phyloP scores from a whole-genome alignment of 1,139 yeast species.

The Candida sanyaensis region DNA sequence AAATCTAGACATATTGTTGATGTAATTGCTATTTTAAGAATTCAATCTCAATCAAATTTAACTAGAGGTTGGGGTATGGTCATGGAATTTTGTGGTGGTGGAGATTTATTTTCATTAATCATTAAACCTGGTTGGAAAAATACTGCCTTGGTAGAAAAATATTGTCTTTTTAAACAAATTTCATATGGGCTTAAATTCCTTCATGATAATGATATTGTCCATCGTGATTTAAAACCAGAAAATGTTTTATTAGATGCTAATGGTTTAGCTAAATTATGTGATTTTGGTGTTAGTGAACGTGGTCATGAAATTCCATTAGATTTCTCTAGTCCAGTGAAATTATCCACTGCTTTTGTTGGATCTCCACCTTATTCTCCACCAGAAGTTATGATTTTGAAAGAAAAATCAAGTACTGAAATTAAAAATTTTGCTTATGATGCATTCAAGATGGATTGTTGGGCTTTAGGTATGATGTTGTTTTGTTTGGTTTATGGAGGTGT shows the following conservation, averaged over 20 bases:
- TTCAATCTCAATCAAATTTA: slow-evolving; percentile 55
- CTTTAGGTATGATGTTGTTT: slow-evolving; percentile 66
- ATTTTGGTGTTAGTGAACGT: slow-evolving; percentile 72
- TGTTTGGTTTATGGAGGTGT: slow-evolving; percentile 59
- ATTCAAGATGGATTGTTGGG: slow-evolving; percentile 72
- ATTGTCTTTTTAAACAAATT: slow-evolving; percentile 64
- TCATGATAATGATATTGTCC: slow-evolving; percentile 60
- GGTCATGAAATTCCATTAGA: slow-evolving; percentile 62
- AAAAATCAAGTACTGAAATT: slow-evolving; percentile 33
- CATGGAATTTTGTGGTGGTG: slow-evolving; percentile 63
- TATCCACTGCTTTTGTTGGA: slow-evolving; percentile 58
- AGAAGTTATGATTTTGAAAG: slow-evolving; percentile 61
- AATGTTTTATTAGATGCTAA: slow-evolving; percentile 55
- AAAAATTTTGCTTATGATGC: slow-evolving; percentile 61
- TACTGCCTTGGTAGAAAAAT: slow-evolving; percentile 47
- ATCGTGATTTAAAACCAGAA: slow-evolving; percentile 69
- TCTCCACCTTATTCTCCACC: slow-evolving; percentile 84
- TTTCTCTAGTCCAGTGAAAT: slow-evolving; percentile 46
- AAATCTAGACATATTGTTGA: slow-evolving; percentile 59
- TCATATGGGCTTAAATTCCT: slow-evolving; percentile 52
- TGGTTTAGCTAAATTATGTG: slow-evolving; percentile 71
- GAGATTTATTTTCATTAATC: slow-evolving; percentile 49
- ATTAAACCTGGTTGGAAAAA: slow-evolving; percentile 51
- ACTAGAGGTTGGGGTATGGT: slow-evolving; percentile 79
- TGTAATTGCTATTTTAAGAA: slow-evolving; percentile 55